phyloP scores from a whole-genome alignment of 2,329 filamentous ascomycete species.

The Penicillium sp. region DNA sequence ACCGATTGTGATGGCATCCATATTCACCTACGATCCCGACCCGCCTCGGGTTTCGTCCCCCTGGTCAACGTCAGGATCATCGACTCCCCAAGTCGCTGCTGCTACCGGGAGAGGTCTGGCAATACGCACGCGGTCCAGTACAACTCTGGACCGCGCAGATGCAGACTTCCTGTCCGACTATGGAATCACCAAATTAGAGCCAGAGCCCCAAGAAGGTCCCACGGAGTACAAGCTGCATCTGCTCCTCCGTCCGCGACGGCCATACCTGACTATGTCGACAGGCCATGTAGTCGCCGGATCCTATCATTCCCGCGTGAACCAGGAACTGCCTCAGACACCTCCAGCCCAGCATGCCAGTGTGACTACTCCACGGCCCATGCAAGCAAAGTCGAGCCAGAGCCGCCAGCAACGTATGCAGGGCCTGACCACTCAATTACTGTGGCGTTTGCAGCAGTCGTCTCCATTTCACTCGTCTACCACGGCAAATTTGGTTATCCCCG shows the following conservation, averaged over 20 bases:
- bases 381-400: conserved; percentile 64
- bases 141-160: conserved; percentile 46
- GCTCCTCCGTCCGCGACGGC: conserved; percentile 75
- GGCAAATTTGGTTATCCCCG: conserved; percentile 73
- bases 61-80: conserved; percentile 69
- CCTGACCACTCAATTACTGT: conserved; percentile 90
- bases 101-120: conserved; percentile 28
- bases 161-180: conserved; percentile 56
- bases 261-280: conserved; percentile 74
- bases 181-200: conserved; percentile 75
- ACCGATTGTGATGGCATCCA: conserved; percentile 72
- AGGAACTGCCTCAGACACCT: conserved; percentile 26
- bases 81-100: conserved; percentile 41
- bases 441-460: conserved; percentile 93
- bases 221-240: conserved; percentile 97
- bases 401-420: conserved; percentile 86
- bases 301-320: conserved; percentile 47
- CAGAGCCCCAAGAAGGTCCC: conserved; percentile 91
- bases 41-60: conserved; percentile 87
- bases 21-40: conserved; percentile 93
- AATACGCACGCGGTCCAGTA: conserved; percentile 34
- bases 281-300: conserved; percentile 57
- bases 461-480: conserved; percentile 84
- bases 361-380: conserved; percentile 39
- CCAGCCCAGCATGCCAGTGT: conserved; percentile 38